Evolutionary conservation across 441 rosid species (phyloP).

Genomic region (Erysimum cheiri): DNA sequence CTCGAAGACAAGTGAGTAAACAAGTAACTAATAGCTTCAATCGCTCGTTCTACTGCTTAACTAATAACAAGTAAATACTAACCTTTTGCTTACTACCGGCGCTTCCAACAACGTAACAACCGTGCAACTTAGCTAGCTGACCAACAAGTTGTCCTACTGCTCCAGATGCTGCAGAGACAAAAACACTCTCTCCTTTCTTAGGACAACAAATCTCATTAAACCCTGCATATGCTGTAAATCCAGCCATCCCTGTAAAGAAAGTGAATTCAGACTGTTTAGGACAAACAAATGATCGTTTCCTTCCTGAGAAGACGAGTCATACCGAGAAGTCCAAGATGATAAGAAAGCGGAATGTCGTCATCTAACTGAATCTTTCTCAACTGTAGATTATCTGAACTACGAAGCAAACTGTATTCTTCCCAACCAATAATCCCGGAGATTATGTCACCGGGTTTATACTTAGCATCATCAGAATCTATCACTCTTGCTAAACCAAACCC

Average conservation of each 20-base stretch:
- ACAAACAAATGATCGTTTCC: neutral
- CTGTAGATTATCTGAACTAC: conserved; percentile 39
- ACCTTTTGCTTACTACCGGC: conserved; percentile 80
- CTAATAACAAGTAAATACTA: neutral
- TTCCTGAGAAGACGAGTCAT: conserved; percentile 19
- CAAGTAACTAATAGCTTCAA: neutral
- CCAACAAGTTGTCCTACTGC: conserved; percentile 95
- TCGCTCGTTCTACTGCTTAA: too few species aligned
- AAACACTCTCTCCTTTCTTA: conserved; percentile 65
- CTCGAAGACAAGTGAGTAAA: neutral
- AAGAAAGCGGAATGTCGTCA: conserved; percentile 68
- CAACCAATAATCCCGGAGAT: conserved; percentile 67
- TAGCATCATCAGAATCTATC: conserved; percentile 64
- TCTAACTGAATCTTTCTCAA: conserved; percentile 61
- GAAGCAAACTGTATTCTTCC: conserved; percentile 83
- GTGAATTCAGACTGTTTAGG: neutral
- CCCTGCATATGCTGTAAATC: conserved; percentile 82
- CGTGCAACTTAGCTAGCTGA: conserved; percentile 79
- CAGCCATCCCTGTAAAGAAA: conserved; percentile 70
- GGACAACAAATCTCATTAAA: conserved; percentile 76
- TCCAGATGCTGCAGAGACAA: conserved; percentile 83
- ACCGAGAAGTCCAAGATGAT: conserved; percentile 88
- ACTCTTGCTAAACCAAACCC: conserved; percentile 78
- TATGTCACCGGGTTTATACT: conserved; percentile 64
- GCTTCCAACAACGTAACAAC: conserved; percentile 88